Base-by-base conservation (phyloP, 108 stramenopile species). In the Epipyxis sp. region DNA sequence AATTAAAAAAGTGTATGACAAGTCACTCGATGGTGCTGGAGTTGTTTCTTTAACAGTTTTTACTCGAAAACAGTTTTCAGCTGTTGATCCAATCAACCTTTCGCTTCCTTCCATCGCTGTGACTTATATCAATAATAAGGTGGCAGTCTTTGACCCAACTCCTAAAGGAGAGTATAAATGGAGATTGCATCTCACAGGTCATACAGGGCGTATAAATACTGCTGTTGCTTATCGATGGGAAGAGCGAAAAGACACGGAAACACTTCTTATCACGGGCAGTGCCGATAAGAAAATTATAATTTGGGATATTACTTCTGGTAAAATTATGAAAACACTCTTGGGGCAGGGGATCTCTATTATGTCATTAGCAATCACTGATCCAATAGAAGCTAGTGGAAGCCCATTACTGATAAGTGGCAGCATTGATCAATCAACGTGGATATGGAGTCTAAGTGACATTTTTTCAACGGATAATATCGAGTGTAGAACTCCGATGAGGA, bases 221-320 rank as follows among this genome's bases (percentile, higher is more conserved):
- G 3, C 34, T 3, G 61, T 32, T 37, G 25, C 34, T 32, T 65
- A 35, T 37, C 20, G 35, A 6, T 32, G 30, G 6, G 61, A 65
- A 32, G 6, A 65, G 6, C 61, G 61, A 29, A 29, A 65, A 10
- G 27, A 29, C 30, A 32, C 61, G 34, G 6, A 29, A 32, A 29
- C 61, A 32, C 25, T 65, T 6, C 30, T 65, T 37, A 65, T 65
- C 61, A 35, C 61, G 34, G 61, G 61, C 34, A 37, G 61, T 35
- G 30, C 6, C 25, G 61, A 65, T 37, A 65, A 3, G 3, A 6
- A 37, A 10, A 65, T 65, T 32, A 3, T 6, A 65, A 13, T 65
- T 37, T 65, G 61, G 61, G 61, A 65, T 37, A 16, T 65, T n/a
- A n/a, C n/a, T n/a, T n/a, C n/a, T n/a, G n/a, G n/a, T n/a, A n/a